Conservation (phyloP, 305 asterid species). For the Lippia alba region DNA sequence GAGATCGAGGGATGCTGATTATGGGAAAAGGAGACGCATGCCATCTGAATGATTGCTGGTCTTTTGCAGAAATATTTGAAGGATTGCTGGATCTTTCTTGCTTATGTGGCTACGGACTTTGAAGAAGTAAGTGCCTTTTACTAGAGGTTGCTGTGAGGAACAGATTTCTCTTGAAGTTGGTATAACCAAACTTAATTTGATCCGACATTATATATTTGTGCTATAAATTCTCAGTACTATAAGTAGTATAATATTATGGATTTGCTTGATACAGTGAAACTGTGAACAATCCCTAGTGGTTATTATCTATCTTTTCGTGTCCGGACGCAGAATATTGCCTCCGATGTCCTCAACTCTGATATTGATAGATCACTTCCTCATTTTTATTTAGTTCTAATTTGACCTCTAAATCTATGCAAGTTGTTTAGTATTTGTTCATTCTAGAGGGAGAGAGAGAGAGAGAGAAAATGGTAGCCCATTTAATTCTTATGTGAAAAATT, state of each 20-base stretch:
- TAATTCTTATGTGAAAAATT: constrained; percentile 6
- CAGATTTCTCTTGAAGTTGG: constrained; percentile 40
- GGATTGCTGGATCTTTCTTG: constrained; percentile 42
- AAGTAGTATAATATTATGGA: constrained; percentile 44
- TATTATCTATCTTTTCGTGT: constrained; percentile 30
- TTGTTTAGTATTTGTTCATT: constrained; percentile 24
- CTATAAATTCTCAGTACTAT: constrained; percentile 37
- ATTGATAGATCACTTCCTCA: constrained; percentile 29
- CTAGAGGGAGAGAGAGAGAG: background rate
- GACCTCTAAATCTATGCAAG: constrained; percentile 22
- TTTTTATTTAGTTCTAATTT: constrained; percentile 30
- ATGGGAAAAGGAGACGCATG: constrained; percentile 65
- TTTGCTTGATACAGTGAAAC: constrained; percentile 43
- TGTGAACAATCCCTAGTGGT: constrained; percentile 23
- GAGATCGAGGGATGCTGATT: constrained; percentile 70
- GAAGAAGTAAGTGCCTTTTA: constrained; percentile 68
- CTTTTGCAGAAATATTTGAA: constrained; percentile 32
- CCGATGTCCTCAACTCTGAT: constrained; percentile 14
- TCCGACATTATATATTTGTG: constrained; percentile 47
- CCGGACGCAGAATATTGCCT: constrained; percentile 24
- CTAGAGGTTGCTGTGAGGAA: constrained; percentile 47
- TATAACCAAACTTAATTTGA: constrained; percentile 43
- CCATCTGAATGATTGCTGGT: constrained; percentile 55
- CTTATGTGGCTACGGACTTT: constrained; percentile 50
- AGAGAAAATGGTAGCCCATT: background rate